These are phyloP conservation scores for Ophiocordyceps polyrhachis-furcata DNA, from an alignment of 2,329 filamentous ascomycete species.

Conservation along the genomic window DNA sequence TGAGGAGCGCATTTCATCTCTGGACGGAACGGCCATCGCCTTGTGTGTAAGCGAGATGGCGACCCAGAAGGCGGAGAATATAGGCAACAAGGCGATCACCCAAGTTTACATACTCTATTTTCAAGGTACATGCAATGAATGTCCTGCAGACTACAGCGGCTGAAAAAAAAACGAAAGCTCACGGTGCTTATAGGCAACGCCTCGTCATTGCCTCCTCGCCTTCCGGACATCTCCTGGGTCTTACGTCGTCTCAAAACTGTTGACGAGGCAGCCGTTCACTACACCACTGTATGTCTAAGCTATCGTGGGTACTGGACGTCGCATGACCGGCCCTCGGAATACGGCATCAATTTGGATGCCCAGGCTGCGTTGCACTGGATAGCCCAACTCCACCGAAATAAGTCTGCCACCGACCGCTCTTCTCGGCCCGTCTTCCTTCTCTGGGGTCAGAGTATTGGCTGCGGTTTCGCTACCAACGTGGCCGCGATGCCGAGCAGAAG, in stretches of 20 bases:
- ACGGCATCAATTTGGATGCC: conserved; percentile 50
- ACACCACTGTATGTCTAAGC: conserved; percentile 35
- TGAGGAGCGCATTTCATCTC: conserved; percentile 39
- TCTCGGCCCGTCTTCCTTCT: conserved; percentile 30
- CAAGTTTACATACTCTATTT: conserved; percentile 37
- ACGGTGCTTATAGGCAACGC: conserved; percentile 30
- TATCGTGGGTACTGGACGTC: conserved; percentile 69
- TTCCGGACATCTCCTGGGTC: conserved; percentile 36
- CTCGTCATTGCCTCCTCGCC: conserved; percentile 35
- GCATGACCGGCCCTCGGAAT: conserved; percentile 48
- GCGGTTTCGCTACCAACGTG: conserved; percentile 49
- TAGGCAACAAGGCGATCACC: conserved; percentile 2
- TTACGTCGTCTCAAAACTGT: conserved; percentile 24
- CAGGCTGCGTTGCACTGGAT: conserved; percentile 47
- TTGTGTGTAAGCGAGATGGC: conserved; percentile 32
- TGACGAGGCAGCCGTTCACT: conserved; percentile 15
- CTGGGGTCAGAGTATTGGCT: conserved; percentile 65
- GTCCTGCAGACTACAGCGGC: not conserved
- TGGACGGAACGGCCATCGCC: conserved; percentile 47
- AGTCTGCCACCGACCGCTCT: conserved; percentile 3
- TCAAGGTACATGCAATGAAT: conserved; percentile 31
- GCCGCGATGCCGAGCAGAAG: conserved; percentile 16
- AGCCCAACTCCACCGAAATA: conserved; percentile 18
- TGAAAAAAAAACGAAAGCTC: not conserved
- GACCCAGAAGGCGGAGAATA: not conserved